Evolutionary conservation across 495 filamentous ascomycete species (phyloP), one percentile per base, ranked within the genome.

Genomic region (Podospora pseudoanserina): DNA sequence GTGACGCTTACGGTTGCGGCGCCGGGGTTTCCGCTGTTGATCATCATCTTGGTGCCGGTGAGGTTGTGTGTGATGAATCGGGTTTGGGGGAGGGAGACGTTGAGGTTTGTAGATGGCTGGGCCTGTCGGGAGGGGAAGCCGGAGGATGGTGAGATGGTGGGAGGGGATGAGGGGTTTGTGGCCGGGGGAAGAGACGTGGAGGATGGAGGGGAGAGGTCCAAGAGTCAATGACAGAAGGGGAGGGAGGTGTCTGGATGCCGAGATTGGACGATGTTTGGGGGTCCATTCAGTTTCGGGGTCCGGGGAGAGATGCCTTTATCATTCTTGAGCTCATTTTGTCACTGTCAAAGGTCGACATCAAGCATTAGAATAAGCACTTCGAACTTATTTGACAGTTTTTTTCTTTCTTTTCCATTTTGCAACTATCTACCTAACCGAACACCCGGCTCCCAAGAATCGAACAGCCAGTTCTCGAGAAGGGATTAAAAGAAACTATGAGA

Each of bases 91-190:
- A 80, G 83, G 55, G 87, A 90, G 65, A 85, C 84, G 5, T 80
- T 91, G 63, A 76, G 83, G 55, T 88, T 84, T 77, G 88, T 92
- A 5, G 88, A 92, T 75, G 82, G 83, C 4, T 91, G 89, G 89
- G 88, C 89, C n/a, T 91, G 89, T 76, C 82, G 84, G 32, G 84
- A 88, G 63, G 88, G 89, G 0, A 88, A 84, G 0, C 87, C 85
- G 0, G 88, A 90, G 70, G 86, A 86, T 68, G 85, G 86, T 64
- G 85, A 0, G 39, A 11, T 16, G 39, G 5, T 49, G 39, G 39
- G 39, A 13, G 13, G 39, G 13, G 39, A 49, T 1, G 9, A 16
- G 9, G 39, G 15, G 39, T 5, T 13, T 49, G 15, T 49, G 9
- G 39, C 6, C 9, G 13, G 39, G 39, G 15, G 15, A 13, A 11